Percentiles rank a stretch among this genome's conserved stretches.
Conservation (phyloP, 1,139 yeast genomes). For the Yamadazyma songkhlaensis region DNA sequence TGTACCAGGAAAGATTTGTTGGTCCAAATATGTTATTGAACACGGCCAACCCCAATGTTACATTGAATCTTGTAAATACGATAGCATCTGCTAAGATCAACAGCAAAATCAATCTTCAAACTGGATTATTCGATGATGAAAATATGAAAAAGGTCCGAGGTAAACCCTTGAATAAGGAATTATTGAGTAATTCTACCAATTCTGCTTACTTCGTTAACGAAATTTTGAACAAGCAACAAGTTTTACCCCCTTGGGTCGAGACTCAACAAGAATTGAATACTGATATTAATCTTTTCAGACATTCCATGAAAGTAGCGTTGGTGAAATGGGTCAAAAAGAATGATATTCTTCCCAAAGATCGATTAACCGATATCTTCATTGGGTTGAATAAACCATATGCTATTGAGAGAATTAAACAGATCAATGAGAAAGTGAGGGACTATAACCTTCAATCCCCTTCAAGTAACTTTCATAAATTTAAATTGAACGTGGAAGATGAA, state of each 20-base stretch:
- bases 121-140: slow-evolving; percentile 62
- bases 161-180: slow-evolving; percentile 51
- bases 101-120: slow-evolving; percentile 57
- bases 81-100: slow-evolving; percentile 75
- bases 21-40: slow-evolving; percentile 55
- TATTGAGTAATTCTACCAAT: slow-evolving; percentile 56
- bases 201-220: slow-evolving; percentile 44
- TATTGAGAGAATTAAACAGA: slow-evolving; percentile 37
- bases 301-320: slow-evolving; percentile 36
- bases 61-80: slow-evolving; percentile 50
- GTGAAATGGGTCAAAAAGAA: slow-evolving; percentile 14
- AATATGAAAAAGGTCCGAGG: slow-evolving; percentile 57
- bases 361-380: slow-evolving; percentile 1
- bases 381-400: slow-evolving; percentile 28
- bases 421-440: slow-evolving; percentile 63
- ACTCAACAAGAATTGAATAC: slow-evolving; percentile 59
- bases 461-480: slow-evolving; percentile 62
- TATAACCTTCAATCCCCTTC: slow-evolving; percentile 83
- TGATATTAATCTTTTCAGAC: slow-evolving; percentile 46
- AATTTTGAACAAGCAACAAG: slow-evolving; percentile 71
- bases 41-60: slow-evolving; percentile 32
- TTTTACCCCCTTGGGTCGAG: slow-evolving; percentile 87
- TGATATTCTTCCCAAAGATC: slow-evolving; percentile 5
- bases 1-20: slow-evolving; percentile 60
- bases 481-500: slow-evolving; percentile 54